A percentile compares a stretch with the other conserved stretches of the same genome.
These are phyloP conservation scores for Boletellus ananiceps DNA, from an alignment of 768 basidiomycete genomes.

Conservation along the genomic window DNA sequence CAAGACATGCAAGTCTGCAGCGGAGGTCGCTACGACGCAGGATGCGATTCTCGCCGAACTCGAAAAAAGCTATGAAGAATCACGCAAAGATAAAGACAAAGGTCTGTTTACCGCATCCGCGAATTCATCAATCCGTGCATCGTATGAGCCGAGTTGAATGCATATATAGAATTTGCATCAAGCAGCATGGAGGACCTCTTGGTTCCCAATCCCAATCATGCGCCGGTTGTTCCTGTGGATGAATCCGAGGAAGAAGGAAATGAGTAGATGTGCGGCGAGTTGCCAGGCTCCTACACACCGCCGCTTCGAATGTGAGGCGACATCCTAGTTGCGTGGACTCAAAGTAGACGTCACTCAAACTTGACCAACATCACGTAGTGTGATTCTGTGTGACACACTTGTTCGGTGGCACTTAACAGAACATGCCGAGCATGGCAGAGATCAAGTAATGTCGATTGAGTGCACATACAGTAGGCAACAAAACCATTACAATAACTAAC, in stretches of 20 bases:
- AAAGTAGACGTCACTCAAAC: too few relatives aligned
- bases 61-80: constrained; percentile 55
- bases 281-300: too few relatives aligned
- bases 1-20: constrained; percentile 59
- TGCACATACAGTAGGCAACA: too few relatives aligned
- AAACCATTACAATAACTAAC: too few relatives aligned
- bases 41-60: constrained; percentile 66
- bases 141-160: neutral
- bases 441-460: too few relatives aligned
- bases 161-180: constrained; percentile 13
- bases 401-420: too few relatives aligned
- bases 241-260: constrained; percentile 12
- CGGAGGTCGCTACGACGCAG: constrained; percentile 57
- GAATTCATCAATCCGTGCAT: neutral
- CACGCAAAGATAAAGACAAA: constrained; percentile 41
- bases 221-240: constrained; percentile 13
- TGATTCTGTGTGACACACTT: too few relatives aligned
- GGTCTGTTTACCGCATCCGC: constrained; percentile 34
- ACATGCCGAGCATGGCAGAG: too few relatives aligned
- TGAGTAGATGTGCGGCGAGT: neutral
- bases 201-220: constrained; percentile 66
- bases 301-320: too few relatives aligned
- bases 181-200: constrained; percentile 56
- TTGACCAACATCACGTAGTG: too few relatives aligned
- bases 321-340: too few relatives aligned